A percentile compares a stretch with the other conserved stretches of the same genome.
Evolutionary conservation across 768 basidiomycete genomes (phyloP).

Genomic region (Tubosaeta brunneosetosa): DNA sequence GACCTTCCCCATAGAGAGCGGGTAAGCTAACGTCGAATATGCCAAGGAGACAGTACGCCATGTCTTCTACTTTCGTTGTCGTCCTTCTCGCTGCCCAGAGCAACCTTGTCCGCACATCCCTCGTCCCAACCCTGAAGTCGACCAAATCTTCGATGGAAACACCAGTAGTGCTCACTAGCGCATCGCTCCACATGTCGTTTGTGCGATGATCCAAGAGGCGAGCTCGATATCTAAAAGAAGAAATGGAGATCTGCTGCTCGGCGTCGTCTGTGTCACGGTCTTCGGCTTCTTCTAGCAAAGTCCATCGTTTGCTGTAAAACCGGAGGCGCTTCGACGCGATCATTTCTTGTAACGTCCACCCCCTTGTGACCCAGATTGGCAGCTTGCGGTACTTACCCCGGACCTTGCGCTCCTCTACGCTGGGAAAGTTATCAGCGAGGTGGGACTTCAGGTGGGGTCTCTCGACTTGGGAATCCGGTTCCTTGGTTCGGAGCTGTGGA

Average conservation of each 20-base stretch:
- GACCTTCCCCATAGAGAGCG: constrained; percentile 25
- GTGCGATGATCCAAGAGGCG: constrained; percentile 19
- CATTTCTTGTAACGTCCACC: constrained; percentile 28
- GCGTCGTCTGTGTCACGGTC: constrained; percentile 13
- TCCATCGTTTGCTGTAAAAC: constrained; percentile 25
- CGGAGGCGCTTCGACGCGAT: constrained; percentile 25
- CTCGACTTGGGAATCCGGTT: too few relatives aligned
- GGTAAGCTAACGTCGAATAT: constrained; percentile 28
- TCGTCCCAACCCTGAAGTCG: constrained; percentile 13
- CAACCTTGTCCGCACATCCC: constrained; percentile 16
- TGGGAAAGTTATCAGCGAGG: too few relatives aligned
- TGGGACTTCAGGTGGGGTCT: too few relatives aligned
- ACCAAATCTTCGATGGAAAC: constrained; percentile 7
- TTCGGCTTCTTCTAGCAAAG: constrained; percentile 19
- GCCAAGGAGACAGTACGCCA: constrained; percentile 29
- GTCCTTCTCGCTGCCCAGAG: constrained; percentile 26
- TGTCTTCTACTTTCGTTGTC: constrained; percentile 28
- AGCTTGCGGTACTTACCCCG: too few relatives aligned
- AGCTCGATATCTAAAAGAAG: constrained; percentile 18
- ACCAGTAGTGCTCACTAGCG: constrained; percentile 13
- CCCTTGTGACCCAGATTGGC: constrained; percentile 15
- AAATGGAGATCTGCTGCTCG: constrained; percentile 4
- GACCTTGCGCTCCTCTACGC: too few relatives aligned
- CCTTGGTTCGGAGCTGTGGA: too few relatives aligned
- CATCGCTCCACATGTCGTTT: constrained; percentile 10